A percentile compares a stretch with the other conserved stretches of the same genome.
phyloP scores from a whole-genome alignment of 129 eudicot genomes.

The Artemisia tridentata region DNA sequence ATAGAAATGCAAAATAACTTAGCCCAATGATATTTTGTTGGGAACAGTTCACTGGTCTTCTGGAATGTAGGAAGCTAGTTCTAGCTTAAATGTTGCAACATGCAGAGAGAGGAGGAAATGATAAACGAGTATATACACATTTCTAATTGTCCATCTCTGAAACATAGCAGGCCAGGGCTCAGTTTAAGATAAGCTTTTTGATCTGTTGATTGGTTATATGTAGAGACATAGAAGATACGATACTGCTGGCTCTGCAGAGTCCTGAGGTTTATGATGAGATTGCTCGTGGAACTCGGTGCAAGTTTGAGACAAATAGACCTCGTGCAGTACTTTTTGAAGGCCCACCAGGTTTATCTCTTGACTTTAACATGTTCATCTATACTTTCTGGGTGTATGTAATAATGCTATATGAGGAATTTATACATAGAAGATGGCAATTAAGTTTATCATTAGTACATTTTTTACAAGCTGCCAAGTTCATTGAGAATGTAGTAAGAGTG shows the following conservation, averaged over 20 bases:
- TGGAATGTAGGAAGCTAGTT: too few species aligned
- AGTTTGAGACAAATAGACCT: constrained; percentile 97
- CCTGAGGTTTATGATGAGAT: constrained; percentile 97
- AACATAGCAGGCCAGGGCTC: constrained; percentile 1
- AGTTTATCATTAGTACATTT: constrained; percentile 7
- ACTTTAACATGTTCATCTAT: constrained; percentile 2
- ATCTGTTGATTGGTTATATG: constrained; percentile 13
- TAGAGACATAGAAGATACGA: constrained; percentile 93
- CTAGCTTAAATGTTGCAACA: not conserved
- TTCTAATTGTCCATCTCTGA: not conserved
- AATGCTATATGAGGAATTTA: constrained; percentile 4
- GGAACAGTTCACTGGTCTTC: too few species aligned
- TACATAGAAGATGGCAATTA: constrained; percentile 19
- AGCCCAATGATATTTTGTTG: not conserved
- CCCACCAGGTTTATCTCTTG: constrained; percentile 80
- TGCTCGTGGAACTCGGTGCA: constrained; percentile 96
- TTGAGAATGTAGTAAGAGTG: constrained; percentile 11
- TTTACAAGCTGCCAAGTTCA: constrained; percentile 1
- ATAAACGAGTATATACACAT: not conserved
- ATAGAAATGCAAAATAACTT: not conserved
- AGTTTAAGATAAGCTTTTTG: constrained; percentile 9
- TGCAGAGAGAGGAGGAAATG: not conserved
- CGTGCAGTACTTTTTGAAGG: constrained; percentile 97
- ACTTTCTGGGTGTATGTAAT: not conserved
- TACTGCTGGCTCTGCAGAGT: constrained; percentile 85